Conservation (phyloP, 352 stramenopile species). For the Pythium rhizo-oryzae region DNA sequence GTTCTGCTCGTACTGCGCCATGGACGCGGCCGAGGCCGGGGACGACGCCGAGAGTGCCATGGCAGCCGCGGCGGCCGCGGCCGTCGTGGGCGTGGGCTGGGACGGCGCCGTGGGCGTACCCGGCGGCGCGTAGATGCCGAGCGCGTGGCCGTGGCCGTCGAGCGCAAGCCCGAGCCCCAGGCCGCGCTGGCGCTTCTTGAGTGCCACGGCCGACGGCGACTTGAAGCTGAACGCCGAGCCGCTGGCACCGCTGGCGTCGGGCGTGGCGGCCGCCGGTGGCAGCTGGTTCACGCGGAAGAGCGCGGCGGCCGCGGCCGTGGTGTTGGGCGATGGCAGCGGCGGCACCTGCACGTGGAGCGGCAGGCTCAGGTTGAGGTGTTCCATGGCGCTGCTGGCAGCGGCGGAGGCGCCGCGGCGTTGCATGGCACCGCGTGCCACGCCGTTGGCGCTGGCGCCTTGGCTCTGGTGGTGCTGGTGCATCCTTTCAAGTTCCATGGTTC, state of each 20-base stretch:
- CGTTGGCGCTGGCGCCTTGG: neutral
- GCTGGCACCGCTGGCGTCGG: constrained; percentile 3
- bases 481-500: constrained; percentile 24
- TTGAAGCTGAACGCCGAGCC: neutral
- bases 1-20: neutral
- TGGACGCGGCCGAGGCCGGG: neutral
- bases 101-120: neutral
- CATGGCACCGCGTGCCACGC: too few species aligned
- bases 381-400: constrained; percentile 4
- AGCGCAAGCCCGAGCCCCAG: too few species aligned
- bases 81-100: constrained; percentile 4
- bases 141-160: neutral
- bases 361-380: constrained; percentile 15
- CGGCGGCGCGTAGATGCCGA: neutral
- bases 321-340: constrained; percentile 19
- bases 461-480: constrained; percentile 9
- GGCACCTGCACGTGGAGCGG: constrained; percentile 13
- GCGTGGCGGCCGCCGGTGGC: neutral
- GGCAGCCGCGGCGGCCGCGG: constrained; percentile 1
- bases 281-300: constrained; percentile 28
- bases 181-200: neutral
- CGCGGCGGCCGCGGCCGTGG: constrained; percentile 19
- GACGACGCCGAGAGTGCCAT: constrained; percentile 5
- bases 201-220: too few species aligned
- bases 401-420: too few species aligned